A percentile compares a stretch with the other conserved stretches of the same genome.
phyloP scores from a whole-genome alignment of 768 basidiomycete species.

The Asterophora lycoperdoides region DNA sequence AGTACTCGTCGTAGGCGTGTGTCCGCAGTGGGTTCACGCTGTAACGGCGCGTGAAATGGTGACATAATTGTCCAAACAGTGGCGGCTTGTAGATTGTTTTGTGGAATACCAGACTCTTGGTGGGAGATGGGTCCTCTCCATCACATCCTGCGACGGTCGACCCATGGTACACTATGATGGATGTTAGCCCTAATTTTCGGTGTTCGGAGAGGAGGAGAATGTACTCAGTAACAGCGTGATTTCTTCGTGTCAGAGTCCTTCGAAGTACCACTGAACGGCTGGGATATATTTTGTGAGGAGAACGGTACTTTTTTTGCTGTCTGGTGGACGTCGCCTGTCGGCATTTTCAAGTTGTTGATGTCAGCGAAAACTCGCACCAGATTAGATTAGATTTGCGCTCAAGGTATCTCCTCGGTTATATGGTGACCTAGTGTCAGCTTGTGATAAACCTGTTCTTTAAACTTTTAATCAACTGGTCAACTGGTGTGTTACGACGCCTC shows the following conservation, averaged over 20 bases:
- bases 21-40: conserved; percentile 1
- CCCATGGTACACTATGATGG: conserved; percentile 1
- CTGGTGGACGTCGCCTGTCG: not conserved
- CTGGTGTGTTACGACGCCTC: no score
- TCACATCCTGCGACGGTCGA: conserved; percentile 6
- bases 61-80: not conserved
- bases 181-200: no score
- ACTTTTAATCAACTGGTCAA: no score
- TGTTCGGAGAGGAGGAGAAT: not conserved
- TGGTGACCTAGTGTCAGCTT: no score
- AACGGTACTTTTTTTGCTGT: not conserved
- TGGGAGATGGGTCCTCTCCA: not conserved
- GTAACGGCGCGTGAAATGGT: conserved; percentile 5
- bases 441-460: no score
- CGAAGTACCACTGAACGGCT: no score
- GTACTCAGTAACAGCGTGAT: not conserved
- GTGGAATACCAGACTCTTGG: conserved; percentile 5
- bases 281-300: no score
- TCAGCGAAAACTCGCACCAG: not conserved
- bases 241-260: no score
- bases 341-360: conserved; percentile 2
- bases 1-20: conserved; percentile 4
- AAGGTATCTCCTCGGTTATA: no score
- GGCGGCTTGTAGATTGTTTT: conserved; percentile 3
- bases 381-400: conserved; percentile 10